Conservation (phyloP, 495 filamentous ascomycete species). For the Aspergillus sclerotioniger region DNA sequence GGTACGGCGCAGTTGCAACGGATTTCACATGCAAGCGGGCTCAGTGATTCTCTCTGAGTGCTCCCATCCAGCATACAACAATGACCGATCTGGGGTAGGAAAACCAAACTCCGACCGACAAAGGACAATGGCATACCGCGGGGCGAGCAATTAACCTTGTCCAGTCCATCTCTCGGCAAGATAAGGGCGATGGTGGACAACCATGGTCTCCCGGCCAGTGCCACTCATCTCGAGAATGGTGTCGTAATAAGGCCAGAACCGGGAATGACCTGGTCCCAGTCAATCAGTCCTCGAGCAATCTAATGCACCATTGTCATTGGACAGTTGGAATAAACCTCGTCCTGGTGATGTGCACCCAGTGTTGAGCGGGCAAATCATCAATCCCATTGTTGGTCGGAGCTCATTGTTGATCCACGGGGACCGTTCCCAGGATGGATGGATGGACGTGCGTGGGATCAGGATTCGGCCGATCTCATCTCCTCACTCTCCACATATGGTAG, state of each 20-base stretch:
- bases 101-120: not conserved
- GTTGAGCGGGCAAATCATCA: not conserved
- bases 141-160: not conserved
- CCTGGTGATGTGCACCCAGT: not conserved
- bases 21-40: not conserved
- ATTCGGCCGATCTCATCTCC: not conserved
- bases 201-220: constrained; percentile 1
- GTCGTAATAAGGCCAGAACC: constrained; percentile 13
- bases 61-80: too few relatives aligned
- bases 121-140: not conserved
- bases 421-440: not conserved
- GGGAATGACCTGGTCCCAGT: not conserved
- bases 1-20: not conserved
- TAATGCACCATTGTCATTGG: constrained; percentile 7
- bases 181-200: not conserved
- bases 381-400: not conserved
- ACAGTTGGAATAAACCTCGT: constrained; percentile 11
- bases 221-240: constrained; percentile 8
- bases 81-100: too few relatives aligned
- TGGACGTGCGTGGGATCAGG: not conserved
- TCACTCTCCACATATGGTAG: not conserved
- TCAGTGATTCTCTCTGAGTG: too few relatives aligned
- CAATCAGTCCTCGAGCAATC: not conserved
- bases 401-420: not conserved
- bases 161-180: not conserved